Base-by-base conservation (phyloP, 2,329 filamentous ascomycete species). In the Zasmidium cellare region DNA sequence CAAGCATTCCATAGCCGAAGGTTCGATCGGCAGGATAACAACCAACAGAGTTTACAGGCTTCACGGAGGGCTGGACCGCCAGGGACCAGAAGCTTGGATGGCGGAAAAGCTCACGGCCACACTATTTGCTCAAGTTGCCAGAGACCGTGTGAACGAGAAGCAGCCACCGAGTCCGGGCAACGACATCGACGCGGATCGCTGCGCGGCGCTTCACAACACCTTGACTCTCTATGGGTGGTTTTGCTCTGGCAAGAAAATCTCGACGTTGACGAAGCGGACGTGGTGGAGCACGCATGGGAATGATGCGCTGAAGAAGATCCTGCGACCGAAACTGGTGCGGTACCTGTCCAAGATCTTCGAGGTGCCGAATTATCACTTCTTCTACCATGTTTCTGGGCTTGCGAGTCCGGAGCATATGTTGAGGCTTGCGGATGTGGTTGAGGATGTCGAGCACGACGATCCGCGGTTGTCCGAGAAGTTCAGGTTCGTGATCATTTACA, bases 181-280 rank as follows among this genome's bases (percentile, higher is more conserved):
- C 25, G 67, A 70, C 25, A 55, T 72, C 14, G 69, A 71, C 53
- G 61, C 64, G 14, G 67, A 71, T 18, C 65, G 70, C 48, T 71
- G 69, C 57, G 69, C 69, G 18, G 69, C 69, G 3, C 57, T 72
- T 35, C 70, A 72, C 59, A 72, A 72, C 57, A 69, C 67, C 11
- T 59, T 72, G 19, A 58, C 68, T n/a, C 63, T 71, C n/a, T 71
- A 71, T 56, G 69, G 69, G 53, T 72, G 70, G 70, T 62, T 71
- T 19, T 67, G 65, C 51, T 69, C 67, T 41, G 70, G 70, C 23
- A 68, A 66, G 55, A 68, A 67, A 23, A 67, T 71, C 45, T 62
- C 64, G 3, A 56, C 65, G 16, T 62, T 72, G 59, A 61, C 66
- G 47, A 68, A 70, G 56, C 59, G 64, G 24, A 67, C 69, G 2